These are phyloP conservation scores for Leonotis leonurus DNA, from an alignment of 257 asterid genomes.

Conservation along the genomic window DNA sequence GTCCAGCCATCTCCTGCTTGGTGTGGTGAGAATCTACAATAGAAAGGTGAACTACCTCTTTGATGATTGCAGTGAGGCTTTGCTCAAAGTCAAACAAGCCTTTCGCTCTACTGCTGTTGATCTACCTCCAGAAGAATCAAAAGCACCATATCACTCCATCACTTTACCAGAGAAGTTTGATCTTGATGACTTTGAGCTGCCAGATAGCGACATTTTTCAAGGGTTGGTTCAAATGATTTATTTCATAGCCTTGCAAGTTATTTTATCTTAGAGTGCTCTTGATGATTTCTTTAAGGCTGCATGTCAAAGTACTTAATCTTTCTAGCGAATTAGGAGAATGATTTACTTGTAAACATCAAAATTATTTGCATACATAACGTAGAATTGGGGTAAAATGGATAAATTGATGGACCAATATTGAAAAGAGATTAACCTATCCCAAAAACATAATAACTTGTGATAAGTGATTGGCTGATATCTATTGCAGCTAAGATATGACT, in stretches of 20 bases:
- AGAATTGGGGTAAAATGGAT: not conserved
- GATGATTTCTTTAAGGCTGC: constrained; percentile 12
- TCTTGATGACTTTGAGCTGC: constrained; percentile 95
- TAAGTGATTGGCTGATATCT: constrained; percentile 8
- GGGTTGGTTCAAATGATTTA: constrained; percentile 45
- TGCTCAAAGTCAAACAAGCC: constrained; percentile 91
- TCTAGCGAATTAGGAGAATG: not conserved
- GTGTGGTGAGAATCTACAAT: constrained; percentile 93
- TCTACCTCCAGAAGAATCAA: constrained; percentile 93
- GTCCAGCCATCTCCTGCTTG: constrained; percentile 96
- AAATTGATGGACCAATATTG: not conserved
- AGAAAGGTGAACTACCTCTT: constrained; percentile 93
- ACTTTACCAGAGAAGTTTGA: constrained; percentile 95
- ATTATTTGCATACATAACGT: not conserved
- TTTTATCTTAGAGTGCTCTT: not conserved
- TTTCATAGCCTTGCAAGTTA: not conserved
- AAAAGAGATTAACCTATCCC: not conserved
- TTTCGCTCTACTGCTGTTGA: constrained; percentile 95
- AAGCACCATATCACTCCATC: constrained; percentile 95
- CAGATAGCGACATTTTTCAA: constrained; percentile 75
- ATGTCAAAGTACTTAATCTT: not conserved
- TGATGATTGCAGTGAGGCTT: constrained; percentile 93
- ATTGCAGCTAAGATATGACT: not conserved
- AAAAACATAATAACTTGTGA: constrained; percentile 6
- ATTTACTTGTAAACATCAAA: not conserved